These are phyloP conservation scores for Daldinia decipiens DNA, from an alignment of 495 filamentous ascomycete species.

Conservation along the genomic window DNA sequence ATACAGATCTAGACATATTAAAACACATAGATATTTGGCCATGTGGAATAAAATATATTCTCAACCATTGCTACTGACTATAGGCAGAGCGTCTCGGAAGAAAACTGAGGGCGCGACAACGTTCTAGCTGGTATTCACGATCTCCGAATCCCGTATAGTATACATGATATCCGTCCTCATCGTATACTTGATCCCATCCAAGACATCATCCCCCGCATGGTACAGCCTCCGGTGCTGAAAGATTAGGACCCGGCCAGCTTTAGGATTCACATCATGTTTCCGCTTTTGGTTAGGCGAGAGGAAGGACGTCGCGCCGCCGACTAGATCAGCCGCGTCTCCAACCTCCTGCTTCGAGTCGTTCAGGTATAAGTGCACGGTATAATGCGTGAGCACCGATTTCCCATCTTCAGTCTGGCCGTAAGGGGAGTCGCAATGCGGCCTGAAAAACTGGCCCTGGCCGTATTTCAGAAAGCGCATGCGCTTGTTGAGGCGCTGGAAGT, in stretches of 20 bases:
- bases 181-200: conserved; percentile 76
- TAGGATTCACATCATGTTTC: conserved; percentile 73
- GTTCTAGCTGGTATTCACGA: neutral
- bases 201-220: conserved; percentile 80
- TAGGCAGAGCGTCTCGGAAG: neutral
- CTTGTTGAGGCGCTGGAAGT: conserved; percentile 75
- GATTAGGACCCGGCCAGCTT: conserved; percentile 76
- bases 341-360: conserved; percentile 62
- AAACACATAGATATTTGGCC: too few relatives aligned
- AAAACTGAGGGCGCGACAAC: neutral
- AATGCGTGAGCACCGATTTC: conserved; percentile 65
- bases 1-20: too few relatives aligned
- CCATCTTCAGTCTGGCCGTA: conserved; percentile 69
- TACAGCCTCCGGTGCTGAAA: conserved; percentile 78
- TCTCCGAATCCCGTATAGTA: conserved; percentile 6
- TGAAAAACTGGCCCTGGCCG: conserved; percentile 79
- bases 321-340: conserved; percentile 50
- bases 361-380: conserved; percentile 87
- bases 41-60: neutral
- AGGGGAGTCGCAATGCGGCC: conserved; percentile 75
- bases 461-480: conserved; percentile 86
- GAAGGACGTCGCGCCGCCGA: conserved; percentile 78
- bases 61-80: neutral
- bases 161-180: conserved; percentile 86
- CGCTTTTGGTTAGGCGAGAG: conserved; percentile 57